Base-by-base conservation (phyloP, 2,329 filamentous ascomycete species). In the Cladosporium halotolerans region DNA sequence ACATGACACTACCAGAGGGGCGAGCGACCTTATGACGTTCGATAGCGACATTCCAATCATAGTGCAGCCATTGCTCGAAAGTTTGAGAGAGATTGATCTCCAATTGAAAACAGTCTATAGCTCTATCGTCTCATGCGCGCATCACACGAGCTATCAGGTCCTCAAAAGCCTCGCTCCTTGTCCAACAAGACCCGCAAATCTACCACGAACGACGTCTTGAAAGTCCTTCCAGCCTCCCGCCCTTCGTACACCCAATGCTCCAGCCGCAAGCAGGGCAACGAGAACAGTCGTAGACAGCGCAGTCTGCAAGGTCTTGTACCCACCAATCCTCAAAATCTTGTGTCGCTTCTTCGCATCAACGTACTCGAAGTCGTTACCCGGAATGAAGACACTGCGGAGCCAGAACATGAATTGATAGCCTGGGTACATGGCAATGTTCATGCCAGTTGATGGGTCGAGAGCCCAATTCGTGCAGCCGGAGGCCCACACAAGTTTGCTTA, bases 401-500 rank as follows among this genome's bases (percentile, higher is more conserved):
- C 76, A 79, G 55, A 72, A 78, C 48, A 68, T 64, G 52, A 71
- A 78, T 60, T 79, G 75, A 69, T 72, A 79, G 45, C 78, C 74
- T 0, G 76, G 77, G 57, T 77, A 80, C 69, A 79, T 76, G 59
- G 75, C 74, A 6, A 73, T 76, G 54, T 80, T 80, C 44, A 72
- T 66, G 0, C 72, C 71, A 0, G 75, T 76, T 43, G 69, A 69
- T 0, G 67, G 63, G 54, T 80, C 73, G 2, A 80, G 67, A 3
- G 72, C 76, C 78, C 77, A 80, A n/a, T 71, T 75, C 1, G 71
- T 73, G 56, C 78, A 80, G 0, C 77, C 77, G 1, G 70, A 72
- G 0, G 69, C 63, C 74, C 75, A 80, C 1, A 80, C 77, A 1
- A 79, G 60, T 34, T 66, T 66, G 43, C 67, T 72, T 0, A 72